Percentiles rank a stretch among this genome's conserved stretches.
Evolutionary conservation across 148 eudicot species (phyloP).

Genomic region (Rhododendron williamsianum): DNA sequence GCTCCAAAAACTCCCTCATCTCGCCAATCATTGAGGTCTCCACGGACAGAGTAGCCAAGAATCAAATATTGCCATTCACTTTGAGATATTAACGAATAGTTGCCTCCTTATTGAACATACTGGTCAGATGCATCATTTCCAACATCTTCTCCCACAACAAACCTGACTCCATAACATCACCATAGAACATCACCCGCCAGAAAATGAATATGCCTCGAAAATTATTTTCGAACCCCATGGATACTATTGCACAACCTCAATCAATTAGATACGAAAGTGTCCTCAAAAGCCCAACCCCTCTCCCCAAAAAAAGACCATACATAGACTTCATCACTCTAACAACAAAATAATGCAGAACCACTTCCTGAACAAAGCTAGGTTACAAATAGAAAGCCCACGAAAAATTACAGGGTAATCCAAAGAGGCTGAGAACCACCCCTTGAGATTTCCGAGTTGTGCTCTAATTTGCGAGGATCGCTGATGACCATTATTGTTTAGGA

Average conservation of each 20-base stretch:
- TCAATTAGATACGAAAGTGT: not conserved
- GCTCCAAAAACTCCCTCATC: not conserved
- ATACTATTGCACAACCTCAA: not conserved
- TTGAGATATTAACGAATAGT: not conserved
- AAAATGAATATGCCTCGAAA: not conserved
- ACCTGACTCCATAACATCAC: not conserved
- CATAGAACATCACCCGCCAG: not conserved
- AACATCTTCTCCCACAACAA: not conserved
- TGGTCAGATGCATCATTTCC: not conserved
- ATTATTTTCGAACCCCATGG: not conserved
- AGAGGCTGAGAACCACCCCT: not conserved
- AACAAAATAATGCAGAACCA: not conserved
- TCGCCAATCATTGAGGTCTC: not conserved
- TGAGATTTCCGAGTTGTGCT: not conserved
- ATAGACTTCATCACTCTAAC: not conserved
- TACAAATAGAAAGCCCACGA: not conserved
- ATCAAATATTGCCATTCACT: not conserved
- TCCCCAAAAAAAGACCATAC: not conserved
- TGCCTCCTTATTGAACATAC: not conserved
- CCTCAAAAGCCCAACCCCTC: not conserved
- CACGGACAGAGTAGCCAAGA: not conserved
- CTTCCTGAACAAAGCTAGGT: not conserved
- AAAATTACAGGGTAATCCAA: not conserved
- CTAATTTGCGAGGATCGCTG: not conserved
- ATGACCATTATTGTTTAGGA: not conserved